Evolutionary conservation across 2,329 filamentous ascomycete genomes (phyloP).

Genomic region (Aspergillus arachidicola): DNA sequence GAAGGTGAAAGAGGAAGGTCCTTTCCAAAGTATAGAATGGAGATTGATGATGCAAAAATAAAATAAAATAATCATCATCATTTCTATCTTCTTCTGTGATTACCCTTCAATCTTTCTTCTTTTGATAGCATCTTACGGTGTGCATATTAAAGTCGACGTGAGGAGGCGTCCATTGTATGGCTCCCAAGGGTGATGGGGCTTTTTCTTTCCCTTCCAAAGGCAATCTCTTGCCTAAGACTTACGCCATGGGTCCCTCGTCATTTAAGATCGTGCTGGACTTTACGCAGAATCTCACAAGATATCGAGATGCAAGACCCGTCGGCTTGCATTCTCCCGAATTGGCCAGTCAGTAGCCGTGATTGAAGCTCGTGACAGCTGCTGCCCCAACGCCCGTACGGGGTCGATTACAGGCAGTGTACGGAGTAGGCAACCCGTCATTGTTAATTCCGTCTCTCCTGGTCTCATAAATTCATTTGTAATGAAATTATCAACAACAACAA

Average conservation of each 20-base stretch:
- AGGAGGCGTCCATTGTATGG: neutral
- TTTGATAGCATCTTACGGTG: neutral
- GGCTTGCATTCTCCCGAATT: constrained; percentile 5
- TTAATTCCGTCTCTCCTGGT: too few relatives aligned
- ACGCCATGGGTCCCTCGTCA: neutral
- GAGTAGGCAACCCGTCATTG: neutral
- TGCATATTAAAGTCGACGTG: neutral
- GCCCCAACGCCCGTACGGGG: neutral
- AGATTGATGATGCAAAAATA: neutral
- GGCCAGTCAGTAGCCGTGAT: constrained; percentile 10
- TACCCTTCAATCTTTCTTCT: neutral
- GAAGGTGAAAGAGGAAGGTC: neutral
- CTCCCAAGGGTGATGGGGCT: neutral
- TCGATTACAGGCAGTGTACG: neutral
- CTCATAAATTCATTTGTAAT: neutral
- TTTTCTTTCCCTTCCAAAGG: neutral
- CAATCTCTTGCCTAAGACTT: neutral
- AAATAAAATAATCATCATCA: neutral
- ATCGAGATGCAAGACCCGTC: neutral
- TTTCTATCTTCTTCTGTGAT: neutral
- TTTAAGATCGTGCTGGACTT: neutral
- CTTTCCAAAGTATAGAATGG: neutral
- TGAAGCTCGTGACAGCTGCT: constrained; percentile 11
- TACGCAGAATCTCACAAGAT: neutral
- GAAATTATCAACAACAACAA: neutral